A percentile compares a stretch with the other conserved stretches of the same genome.
Conservation (phyloP, 2,329 filamentous ascomycete species). For the Pseudogymnoascus sp. region DNA sequence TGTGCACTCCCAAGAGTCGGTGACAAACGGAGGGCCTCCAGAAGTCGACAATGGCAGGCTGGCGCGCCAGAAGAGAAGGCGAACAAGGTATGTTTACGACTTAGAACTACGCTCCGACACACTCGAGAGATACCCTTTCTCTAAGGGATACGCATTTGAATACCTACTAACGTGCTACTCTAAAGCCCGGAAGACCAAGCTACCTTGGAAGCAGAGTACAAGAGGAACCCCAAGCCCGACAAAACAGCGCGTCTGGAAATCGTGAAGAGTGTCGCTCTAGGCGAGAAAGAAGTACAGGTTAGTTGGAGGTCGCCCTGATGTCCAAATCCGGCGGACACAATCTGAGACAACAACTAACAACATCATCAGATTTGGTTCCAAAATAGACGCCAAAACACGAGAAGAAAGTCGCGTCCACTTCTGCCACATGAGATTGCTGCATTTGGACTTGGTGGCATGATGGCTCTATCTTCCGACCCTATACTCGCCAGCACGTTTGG, state of each 20-base stretch:
- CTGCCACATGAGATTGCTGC: conserved; percentile 66
- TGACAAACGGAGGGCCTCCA: conserved; percentile 18
- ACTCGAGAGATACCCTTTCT: not conserved
- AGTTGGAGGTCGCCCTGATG: conserved; percentile 26
- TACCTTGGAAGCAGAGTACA: conserved; percentile 78
- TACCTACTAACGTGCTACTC: not conserved
- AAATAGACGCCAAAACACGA: conserved; percentile 85
- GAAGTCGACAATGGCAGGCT: conserved; percentile 27
- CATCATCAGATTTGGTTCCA: conserved; percentile 84
- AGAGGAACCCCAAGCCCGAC: conserved; percentile 80
- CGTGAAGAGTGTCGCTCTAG: conserved; percentile 75
- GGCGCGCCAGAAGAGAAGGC: conserved; percentile 44
- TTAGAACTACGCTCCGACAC: not conserved
- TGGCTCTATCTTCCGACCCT: conserved; percentile 25
- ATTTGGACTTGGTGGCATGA: conserved; percentile 40
- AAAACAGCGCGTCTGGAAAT: conserved; percentile 79
- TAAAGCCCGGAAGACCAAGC: conserved; percentile 77
- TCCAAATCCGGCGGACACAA: not conserved
- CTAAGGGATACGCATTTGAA: not conserved
- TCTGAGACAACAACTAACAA: conserved; percentile 4
- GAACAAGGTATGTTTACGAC: conserved; percentile 46
- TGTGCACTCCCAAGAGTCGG: conserved; percentile 15
- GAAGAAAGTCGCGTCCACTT: conserved; percentile 77
- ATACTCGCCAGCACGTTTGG: conserved; percentile 11
- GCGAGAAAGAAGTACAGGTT: conserved; percentile 95